phyloP scores from a whole-genome alignment of 768 basidiomycete species.

The Postia placenta region DNA sequence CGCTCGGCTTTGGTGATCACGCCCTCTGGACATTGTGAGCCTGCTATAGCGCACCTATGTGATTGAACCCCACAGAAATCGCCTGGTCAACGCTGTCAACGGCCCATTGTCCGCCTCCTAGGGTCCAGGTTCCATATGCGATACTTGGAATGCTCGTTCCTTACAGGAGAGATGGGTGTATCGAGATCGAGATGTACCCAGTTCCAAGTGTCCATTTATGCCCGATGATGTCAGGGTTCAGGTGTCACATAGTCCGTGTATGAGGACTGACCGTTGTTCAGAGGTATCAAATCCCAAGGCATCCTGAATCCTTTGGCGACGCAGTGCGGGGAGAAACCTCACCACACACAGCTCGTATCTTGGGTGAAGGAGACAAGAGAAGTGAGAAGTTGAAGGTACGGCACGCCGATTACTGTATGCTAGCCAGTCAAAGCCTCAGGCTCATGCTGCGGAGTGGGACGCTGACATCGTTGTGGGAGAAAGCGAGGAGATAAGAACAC shows the following conservation, averaged over 20 bases:
- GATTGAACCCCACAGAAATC: conserved; percentile 52
- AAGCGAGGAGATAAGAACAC: too few species aligned
- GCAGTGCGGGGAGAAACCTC: too few species aligned
- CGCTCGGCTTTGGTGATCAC: neutral
- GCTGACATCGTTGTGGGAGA: too few species aligned
- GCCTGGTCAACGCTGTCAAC: conserved; percentile 57
- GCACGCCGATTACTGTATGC: too few species aligned
- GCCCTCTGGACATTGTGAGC: neutral
- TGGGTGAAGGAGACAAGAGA: too few species aligned
- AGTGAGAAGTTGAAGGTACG: too few species aligned
- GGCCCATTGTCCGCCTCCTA: conserved; percentile 48
- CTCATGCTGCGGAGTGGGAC: too few species aligned
- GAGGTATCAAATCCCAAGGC: conserved; percentile 52
- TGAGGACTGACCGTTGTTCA: conserved; percentile 48
- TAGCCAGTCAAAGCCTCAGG: too few species aligned
- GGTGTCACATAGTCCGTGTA: neutral
- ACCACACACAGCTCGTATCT: too few species aligned
- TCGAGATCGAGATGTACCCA: neutral
- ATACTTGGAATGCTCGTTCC: conserved; percentile 43
- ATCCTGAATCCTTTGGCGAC: too few species aligned
- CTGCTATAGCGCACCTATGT: conserved; percentile 49
- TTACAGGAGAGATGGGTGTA: conserved; percentile 16
- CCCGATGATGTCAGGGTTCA: neutral
- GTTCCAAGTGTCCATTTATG: neutral
- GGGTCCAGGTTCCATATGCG: conserved; percentile 60